Evolutionary conservation across 2,329 filamentous ascomycete species (phyloP).

Genomic region (Incumbomyces delicatus): DNA sequence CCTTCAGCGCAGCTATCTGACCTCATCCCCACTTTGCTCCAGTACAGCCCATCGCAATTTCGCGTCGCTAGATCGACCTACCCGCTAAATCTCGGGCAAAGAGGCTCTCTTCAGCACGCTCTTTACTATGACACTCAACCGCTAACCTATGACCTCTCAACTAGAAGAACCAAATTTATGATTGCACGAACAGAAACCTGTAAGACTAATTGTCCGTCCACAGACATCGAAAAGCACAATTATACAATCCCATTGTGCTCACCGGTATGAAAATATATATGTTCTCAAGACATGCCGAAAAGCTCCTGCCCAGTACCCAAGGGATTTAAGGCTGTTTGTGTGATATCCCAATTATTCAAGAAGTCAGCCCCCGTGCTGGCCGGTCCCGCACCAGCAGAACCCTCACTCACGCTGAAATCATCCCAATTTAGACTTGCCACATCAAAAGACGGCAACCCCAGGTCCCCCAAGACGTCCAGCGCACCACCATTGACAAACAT

Average conservation of each 20-base stretch:
- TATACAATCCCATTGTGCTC: too few relatives aligned
- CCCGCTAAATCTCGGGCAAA: too few relatives aligned
- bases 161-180: too few relatives aligned
- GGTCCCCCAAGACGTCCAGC: conserved; percentile 24
- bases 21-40: too few relatives aligned
- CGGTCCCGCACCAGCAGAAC: conserved; percentile 10
- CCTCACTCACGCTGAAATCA: conserved; percentile 20
- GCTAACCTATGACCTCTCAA: background rate
- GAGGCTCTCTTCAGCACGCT: too few relatives aligned
- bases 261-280: too few relatives aligned
- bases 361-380: background rate
- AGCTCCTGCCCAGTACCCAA: background rate
- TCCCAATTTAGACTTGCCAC: conserved; percentile 20
- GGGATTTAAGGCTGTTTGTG: background rate
- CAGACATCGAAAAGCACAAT: too few relatives aligned
- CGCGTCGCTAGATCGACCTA: too few relatives aligned
- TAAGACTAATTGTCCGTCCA: too few relatives aligned
- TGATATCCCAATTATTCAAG: conserved; percentile 6
- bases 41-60: too few relatives aligned
- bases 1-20: too few relatives aligned
- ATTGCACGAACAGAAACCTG: too few relatives aligned
- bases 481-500: background rate
- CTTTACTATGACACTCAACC: background rate
- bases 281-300: conserved; percentile 1
- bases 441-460: conserved; percentile 28